A percentile compares a stretch with the other conserved stretches of the same genome.
Evolutionary conservation across 163 green algal species (phyloP).

Genomic region (Prototheca wickerhamii): DNA sequence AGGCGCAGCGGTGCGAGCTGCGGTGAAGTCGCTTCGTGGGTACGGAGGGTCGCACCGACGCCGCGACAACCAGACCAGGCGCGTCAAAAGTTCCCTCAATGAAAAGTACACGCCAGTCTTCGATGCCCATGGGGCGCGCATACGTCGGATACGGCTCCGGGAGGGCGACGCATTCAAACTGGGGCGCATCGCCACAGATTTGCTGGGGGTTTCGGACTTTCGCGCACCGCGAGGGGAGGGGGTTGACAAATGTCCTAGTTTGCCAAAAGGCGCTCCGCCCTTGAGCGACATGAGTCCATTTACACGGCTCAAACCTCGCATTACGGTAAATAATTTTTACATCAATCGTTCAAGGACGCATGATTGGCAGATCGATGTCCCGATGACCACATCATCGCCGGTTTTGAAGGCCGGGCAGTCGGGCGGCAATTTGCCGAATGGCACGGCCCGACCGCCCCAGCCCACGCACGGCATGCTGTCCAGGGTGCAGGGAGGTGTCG

Average conservation of each 20-base stretch:
- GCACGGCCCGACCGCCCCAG: no score
- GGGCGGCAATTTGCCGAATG: no score
- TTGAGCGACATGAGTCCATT: no score
- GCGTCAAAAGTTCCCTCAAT: no score
- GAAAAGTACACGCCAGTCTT: no score
- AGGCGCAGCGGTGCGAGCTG: no score
- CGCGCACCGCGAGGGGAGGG: neutral
- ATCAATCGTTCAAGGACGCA: neutral
- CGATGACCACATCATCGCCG: neutral
- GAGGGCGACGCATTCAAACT: neutral
- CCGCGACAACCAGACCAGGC: no score
- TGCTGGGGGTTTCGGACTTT: neutral
- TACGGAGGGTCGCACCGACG: no score
- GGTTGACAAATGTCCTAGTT: neutral
- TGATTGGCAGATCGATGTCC: neutral
- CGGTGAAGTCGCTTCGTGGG: no score
- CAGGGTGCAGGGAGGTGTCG: neutral
- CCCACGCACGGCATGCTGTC: slow-evolving; percentile 1
- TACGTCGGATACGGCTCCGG: neutral
- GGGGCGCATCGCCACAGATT: neutral
- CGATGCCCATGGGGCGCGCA: no score
- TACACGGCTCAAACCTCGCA: no score
- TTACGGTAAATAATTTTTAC: neutral
- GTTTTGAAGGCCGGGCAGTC: neutral
- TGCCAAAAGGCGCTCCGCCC: no score